Evolutionary conservation across 106 monocot genomes (phyloP).

Genomic region (Triglochin maritima): DNA sequence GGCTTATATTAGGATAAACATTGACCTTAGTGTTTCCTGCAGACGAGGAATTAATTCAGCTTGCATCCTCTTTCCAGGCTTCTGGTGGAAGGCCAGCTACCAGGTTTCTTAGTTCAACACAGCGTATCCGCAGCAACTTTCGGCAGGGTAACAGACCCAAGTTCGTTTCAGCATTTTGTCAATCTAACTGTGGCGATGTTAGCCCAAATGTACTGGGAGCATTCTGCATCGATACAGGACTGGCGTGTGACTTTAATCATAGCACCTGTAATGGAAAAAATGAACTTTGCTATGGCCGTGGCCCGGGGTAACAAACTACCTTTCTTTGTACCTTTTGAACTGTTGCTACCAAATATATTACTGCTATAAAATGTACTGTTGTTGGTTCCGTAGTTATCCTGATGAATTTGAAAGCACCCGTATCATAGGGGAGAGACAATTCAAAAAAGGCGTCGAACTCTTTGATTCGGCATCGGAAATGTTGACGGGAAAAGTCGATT

Average conservation of each 20-base stretch:
- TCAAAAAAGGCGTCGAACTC: conserved; percentile 60
- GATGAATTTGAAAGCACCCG: conserved; percentile 93
- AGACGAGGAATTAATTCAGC: conserved; percentile 37
- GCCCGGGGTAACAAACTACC: conserved; percentile 50
- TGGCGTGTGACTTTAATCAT: conserved; percentile 87
- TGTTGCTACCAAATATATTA: no score
- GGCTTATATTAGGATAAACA: not conserved
- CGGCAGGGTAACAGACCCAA: conserved; percentile 34
- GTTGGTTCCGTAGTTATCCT: conserved; percentile 42
- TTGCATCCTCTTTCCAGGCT: conserved; percentile 67
- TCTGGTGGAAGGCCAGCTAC: conserved; percentile 48
- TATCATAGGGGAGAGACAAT: conserved; percentile 75
- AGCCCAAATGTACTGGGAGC: conserved; percentile 88
- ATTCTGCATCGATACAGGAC: conserved; percentile 81
- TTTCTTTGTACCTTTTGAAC: not conserved
- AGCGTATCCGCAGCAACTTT: conserved; percentile 39
- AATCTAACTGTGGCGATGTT: conserved; percentile 91
- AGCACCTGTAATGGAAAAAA: conserved; percentile 93
- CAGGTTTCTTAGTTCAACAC: conserved; percentile 23
- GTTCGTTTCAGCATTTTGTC: conserved; percentile 90
- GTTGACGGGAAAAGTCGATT: conserved; percentile 66
- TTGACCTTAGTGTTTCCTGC: conserved; percentile 9
- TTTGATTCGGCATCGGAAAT: conserved; percentile 61
- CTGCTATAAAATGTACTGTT: not conserved
- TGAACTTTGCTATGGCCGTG: conserved; percentile 85